Conservation (phyloP, 73 alveolate genomes). For the Paramecium sonneborni region DNA sequence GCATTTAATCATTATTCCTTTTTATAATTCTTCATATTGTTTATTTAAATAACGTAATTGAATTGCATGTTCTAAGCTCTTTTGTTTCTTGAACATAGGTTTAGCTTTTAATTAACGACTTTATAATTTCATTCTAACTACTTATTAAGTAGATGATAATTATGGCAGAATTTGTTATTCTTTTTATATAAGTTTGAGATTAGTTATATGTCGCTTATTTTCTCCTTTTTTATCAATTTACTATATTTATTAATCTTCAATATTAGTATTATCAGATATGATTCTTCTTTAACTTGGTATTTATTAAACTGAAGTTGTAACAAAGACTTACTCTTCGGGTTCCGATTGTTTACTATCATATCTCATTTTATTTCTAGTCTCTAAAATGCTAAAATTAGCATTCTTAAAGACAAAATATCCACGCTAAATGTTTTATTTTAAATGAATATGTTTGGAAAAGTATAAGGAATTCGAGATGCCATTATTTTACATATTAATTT, state of each 20-base stretch:
- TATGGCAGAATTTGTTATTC: neutral
- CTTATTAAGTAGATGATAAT: neutral
- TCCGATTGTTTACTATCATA: neutral
- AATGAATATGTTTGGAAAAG: neutral
- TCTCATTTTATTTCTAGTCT: neutral
- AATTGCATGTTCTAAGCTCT: neutral
- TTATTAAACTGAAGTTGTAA: neutral
- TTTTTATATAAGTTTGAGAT: neutral
- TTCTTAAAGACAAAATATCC: constrained; percentile 28
- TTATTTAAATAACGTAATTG: neutral
- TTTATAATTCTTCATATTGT: neutral
- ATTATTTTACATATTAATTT: constrained; percentile 13
- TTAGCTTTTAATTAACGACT: neutral
- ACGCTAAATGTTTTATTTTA: neutral
- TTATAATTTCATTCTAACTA: neutral
- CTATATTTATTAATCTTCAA: neutral
- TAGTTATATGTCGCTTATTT: neutral
- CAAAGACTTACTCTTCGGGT: constrained; percentile 15
- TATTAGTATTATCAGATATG: neutral
- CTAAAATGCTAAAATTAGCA: constrained; percentile 16
- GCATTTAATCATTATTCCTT: neutral
- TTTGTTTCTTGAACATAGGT: neutral
- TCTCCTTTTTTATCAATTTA: neutral
- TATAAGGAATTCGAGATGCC: constrained; percentile 8
- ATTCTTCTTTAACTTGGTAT: constrained; percentile 10